Evolutionary conservation across 306 rosid species (phyloP).

Genomic region (Lagenaria siceraria): DNA sequence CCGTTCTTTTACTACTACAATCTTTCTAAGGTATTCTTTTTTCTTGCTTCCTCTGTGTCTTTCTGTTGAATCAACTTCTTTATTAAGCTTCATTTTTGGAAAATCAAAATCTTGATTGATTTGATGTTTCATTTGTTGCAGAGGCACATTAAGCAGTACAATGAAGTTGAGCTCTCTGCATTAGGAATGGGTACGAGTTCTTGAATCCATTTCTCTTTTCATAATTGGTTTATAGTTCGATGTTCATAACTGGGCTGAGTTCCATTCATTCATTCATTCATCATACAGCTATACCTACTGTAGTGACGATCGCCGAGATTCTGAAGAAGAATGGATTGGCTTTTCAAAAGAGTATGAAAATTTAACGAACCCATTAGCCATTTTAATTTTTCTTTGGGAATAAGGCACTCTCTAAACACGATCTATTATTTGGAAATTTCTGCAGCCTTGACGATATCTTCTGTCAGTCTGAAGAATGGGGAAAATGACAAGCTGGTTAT

Average conservation of each 20-base stretch:
- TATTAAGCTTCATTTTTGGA: neutral
- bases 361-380: neutral
- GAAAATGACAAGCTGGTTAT: conserved; percentile 24
- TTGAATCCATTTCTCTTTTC: neutral
- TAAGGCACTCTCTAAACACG: neutral
- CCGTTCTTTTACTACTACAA: conserved; percentile 59
- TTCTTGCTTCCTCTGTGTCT: neutral
- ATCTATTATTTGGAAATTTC: conserved; percentile 10
- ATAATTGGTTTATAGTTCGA: neutral
- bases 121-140: conserved; percentile 22
- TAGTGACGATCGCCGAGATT: conserved; percentile 40
- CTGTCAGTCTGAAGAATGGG: conserved; percentile 21
- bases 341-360: conserved; percentile 44
- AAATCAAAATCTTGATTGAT: neutral
- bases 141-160: conserved; percentile 43
- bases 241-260: neutral
- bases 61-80: neutral
- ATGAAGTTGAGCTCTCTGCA: conserved; percentile 52
- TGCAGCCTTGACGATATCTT: conserved; percentile 28
- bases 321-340: conserved; percentile 48
- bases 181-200: conserved; percentile 49
- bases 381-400: neutral
- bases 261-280: conserved; percentile 3
- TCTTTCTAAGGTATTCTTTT: conserved; percentile 49
- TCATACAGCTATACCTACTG: conserved; percentile 56